phyloP scores from a whole-genome alignment of 192 early-diverging fungal species.

The Podila epicladia region DNA sequence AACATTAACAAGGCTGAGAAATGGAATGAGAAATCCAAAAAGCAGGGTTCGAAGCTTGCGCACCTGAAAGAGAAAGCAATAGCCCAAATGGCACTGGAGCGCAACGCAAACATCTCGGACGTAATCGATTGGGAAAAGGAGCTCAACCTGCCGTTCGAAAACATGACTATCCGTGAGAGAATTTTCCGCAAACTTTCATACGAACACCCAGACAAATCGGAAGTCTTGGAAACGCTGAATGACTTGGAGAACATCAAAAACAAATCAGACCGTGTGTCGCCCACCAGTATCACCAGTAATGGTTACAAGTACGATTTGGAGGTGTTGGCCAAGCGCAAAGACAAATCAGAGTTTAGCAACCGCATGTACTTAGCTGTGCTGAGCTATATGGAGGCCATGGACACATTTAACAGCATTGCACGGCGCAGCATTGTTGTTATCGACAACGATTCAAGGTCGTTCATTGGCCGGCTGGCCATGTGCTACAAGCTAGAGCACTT shows the following conservation, averaged over 20 bases:
- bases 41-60: conserved; percentile 36
- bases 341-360: conserved; percentile 41
- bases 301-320: conserved; percentile 42
- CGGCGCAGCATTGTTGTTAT: conserved; percentile 31
- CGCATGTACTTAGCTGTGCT: conserved; percentile 42
- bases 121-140: conserved; percentile 38
- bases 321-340: conserved; percentile 33
- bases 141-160: conserved; percentile 40
- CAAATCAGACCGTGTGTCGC: conserved; percentile 22
- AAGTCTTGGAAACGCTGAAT: conserved; percentile 22
- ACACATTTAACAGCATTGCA: conserved; percentile 23
- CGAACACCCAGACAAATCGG: conserved; percentile 30
- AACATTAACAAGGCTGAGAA: conserved; percentile 44
- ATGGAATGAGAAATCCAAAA: conserved; percentile 41
- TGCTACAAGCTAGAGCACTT: conserved; percentile 41
- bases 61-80: conserved; percentile 30
- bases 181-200: conserved; percentile 34
- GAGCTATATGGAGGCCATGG: conserved; percentile 29
- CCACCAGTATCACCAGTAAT: conserved; percentile 16
- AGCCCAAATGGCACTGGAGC: conserved; percentile 25
- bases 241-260: conserved; percentile 29
- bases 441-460: conserved; percentile 37
- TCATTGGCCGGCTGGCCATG: conserved; percentile 34
- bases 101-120: conserved; percentile 31
- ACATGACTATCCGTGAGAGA: conserved; percentile 41